Percentiles rank a stretch among this genome's conserved stretches.
These are phyloP conservation scores for Wickerhamiella bombiphila DNA, from an alignment of 805 yeast genomes.

Conservation along the genomic window DNA sequence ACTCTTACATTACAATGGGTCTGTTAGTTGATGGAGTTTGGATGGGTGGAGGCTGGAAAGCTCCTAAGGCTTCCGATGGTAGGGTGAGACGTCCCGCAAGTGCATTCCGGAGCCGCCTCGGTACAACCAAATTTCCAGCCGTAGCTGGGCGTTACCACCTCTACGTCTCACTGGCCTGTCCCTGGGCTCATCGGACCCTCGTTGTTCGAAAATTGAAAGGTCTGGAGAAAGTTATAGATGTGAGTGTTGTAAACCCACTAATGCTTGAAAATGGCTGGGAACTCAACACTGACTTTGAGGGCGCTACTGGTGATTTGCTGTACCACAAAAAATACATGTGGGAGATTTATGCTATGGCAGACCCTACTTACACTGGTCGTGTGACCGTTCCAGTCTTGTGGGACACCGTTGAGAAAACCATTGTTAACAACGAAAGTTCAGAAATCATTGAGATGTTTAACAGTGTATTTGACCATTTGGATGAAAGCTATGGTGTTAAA, in stretches of 20 bases:
- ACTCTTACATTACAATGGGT: too few species aligned
- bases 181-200: slow-evolving; percentile 88
- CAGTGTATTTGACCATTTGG: slow-evolving; percentile 44
- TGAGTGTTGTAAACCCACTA: slow-evolving; percentile 79
- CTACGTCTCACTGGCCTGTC: slow-evolving; percentile 81
- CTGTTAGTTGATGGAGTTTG: slow-evolving; percentile 19
- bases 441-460: slow-evolving; percentile 77
- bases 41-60: slow-evolving; percentile 20
- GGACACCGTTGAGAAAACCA: slow-evolving; percentile 49
- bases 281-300: slow-evolving; percentile 40
- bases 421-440: slow-evolving; percentile 82
- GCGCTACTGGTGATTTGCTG: slow-evolving; percentile 41
- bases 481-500: slow-evolving; percentile 21
- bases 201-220: slow-evolving; percentile 67
- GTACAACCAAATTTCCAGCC: slow-evolving; percentile 37
- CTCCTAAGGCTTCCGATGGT: slow-evolving; percentile 18
- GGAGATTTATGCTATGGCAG: slow-evolving; percentile 60
- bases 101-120: slow-evolving; percentile 16
- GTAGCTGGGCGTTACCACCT: slow-evolving; percentile 74
- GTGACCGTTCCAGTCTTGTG: slow-evolving; percentile 87
- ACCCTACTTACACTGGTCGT: slow-evolving; percentile 65
- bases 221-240: slow-evolving; percentile 32
- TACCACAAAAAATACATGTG: slow-evolving; percentile 46
- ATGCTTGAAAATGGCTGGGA: slow-evolving; percentile 86
- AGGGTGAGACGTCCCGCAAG: slow-evolving; percentile 16